These are phyloP conservation scores for Ogataea pignaliae DNA, from an alignment of 805 yeast genomes.

Conservation along the genomic window DNA sequence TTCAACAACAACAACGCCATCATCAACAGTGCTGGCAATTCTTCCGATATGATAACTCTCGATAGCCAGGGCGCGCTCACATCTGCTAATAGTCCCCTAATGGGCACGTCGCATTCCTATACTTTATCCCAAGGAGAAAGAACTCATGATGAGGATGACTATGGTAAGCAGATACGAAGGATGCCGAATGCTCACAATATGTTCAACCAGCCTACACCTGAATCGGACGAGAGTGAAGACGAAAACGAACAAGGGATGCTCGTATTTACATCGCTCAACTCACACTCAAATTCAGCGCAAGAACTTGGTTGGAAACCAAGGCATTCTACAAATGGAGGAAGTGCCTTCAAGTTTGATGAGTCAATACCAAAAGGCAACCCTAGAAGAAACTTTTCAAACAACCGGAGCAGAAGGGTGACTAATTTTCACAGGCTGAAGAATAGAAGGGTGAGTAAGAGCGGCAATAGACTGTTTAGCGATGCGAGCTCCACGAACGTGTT, in stretches of 20 bases:
- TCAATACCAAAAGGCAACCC: conserved; percentile 5
- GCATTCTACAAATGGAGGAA: conserved; percentile 11
- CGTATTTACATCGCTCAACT: conserved; percentile 19
- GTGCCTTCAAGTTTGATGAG: conserved; percentile 15
- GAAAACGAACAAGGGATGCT: conserved; percentile 29
- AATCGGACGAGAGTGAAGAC: conserved; percentile 24
- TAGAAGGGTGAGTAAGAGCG: conserved; percentile 50
- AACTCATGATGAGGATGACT: background rate
- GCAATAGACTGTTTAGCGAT: conserved; percentile 16
- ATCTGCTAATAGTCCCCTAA: background rate
- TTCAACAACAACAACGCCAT: background rate
- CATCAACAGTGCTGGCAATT: too few species aligned
- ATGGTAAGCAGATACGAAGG: background rate
- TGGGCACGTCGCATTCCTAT: background rate
- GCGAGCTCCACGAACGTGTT: conserved; percentile 5
- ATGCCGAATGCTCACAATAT: conserved; percentile 9
- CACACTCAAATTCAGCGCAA: conserved; percentile 36
- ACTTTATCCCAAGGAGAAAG: background rate
- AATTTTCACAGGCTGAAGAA: conserved; percentile 29
- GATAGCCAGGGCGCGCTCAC: background rate
- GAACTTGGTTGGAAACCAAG: conserved; percentile 26
- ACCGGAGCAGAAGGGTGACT: conserved; percentile 18
- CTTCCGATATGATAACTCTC: too few species aligned
- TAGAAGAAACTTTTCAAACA: conserved; percentile 12
- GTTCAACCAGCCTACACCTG: conserved; percentile 9